phyloP scores from a whole-genome alignment of 768 basidiomycete genomes.

The Lyophyllum atratum region DNA sequence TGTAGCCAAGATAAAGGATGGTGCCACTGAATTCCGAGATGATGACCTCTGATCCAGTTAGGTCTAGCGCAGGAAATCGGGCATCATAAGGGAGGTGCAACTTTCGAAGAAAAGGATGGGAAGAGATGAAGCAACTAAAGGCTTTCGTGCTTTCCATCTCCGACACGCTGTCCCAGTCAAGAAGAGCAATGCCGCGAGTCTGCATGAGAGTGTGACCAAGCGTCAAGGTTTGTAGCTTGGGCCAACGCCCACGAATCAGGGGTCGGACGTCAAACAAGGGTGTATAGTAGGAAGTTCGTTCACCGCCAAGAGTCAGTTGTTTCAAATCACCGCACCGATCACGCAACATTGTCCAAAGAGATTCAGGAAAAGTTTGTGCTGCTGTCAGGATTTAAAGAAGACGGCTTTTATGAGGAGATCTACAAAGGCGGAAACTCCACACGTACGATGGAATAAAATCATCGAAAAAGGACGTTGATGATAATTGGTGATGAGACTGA shows the following conservation, averaged over 20 bases:
- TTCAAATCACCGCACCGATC: slow-evolving; percentile 43
- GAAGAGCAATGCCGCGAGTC: background rate
- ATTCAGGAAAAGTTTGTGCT: slow-evolving; percentile 17
- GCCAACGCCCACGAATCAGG: slow-evolving; percentile 20
- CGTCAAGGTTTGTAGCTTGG: slow-evolving; percentile 18
- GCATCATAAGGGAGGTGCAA: slow-evolving; percentile 19
- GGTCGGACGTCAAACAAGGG: slow-evolving; percentile 21
- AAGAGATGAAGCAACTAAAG: slow-evolving; percentile 19
- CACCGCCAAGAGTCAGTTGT: slow-evolving; percentile 38
- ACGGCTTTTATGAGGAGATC: background rate
- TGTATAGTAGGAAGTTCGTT: slow-evolving; percentile 8
- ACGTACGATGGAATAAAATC: slow-evolving; percentile 3
- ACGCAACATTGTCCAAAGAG: slow-evolving; percentile 59
- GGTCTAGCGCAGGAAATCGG: slow-evolving; percentile 12
- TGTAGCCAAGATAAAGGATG: slow-evolving; percentile 13
- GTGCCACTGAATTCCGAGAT: slow-evolving; percentile 21
- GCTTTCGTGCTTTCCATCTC: slow-evolving; percentile 11
- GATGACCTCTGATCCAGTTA: slow-evolving; percentile 7
- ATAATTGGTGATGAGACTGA: slow-evolving; percentile 19
- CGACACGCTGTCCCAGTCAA: slow-evolving; percentile 5
- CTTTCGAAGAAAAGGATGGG: slow-evolving; percentile 16
- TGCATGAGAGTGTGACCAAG: slow-evolving; percentile 20
- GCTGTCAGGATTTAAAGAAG: slow-evolving; percentile 4
- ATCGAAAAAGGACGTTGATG: slow-evolving; percentile 10
- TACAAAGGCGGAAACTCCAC: background rate